These are phyloP conservation scores for Abrus precatorius DNA, from an alignment of 306 rosid species.

Conservation along the genomic window DNA sequence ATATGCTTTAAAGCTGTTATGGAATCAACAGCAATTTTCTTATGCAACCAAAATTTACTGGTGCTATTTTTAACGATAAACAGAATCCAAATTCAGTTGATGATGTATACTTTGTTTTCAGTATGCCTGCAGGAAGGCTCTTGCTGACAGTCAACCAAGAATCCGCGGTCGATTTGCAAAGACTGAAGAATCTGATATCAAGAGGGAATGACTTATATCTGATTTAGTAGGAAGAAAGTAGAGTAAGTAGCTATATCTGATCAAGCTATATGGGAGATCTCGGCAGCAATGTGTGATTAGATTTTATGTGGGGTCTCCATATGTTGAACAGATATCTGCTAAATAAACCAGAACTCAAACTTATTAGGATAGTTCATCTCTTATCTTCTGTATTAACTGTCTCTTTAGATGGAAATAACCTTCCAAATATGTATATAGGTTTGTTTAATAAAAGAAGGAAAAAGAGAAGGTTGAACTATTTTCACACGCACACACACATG, in stretches of 20 bases:
- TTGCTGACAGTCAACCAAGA: slow-evolving; percentile 98
- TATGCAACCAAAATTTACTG: slow-evolving; percentile 20
- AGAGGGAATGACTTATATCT: slow-evolving; percentile 63
- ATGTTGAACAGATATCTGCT: slow-evolving; percentile 45
- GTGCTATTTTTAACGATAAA: neutral
- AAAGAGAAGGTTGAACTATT: slow-evolving; percentile 34
- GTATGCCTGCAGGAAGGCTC: slow-evolving; percentile 99
- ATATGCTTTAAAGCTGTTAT: too few species aligned
- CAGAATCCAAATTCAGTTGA: slow-evolving; percentile 27
- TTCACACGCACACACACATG: slow-evolving; percentile 50
- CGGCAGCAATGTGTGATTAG: slow-evolving; percentile 38
- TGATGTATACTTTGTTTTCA: slow-evolving; percentile 42
- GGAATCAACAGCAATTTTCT: too few species aligned
- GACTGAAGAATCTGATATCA: slow-evolving; percentile 72
- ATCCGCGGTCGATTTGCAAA: slow-evolving; percentile 98
- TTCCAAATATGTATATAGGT: slow-evolving; percentile 73
- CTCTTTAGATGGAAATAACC: slow-evolving; percentile 46
- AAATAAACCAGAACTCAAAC: slow-evolving; percentile 51
- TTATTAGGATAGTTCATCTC: slow-evolving; percentile 48
- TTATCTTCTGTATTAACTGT: slow-evolving; percentile 55
- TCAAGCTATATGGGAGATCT: slow-evolving; percentile 48
- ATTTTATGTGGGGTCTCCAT: slow-evolving; percentile 28
- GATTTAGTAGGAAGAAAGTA: slow-evolving; percentile 40
- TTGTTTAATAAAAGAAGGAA: slow-evolving; percentile 67
- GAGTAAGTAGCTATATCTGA: slow-evolving; percentile 58